A percentile compares a stretch with the other conserved stretches of the same genome.
These are phyloP conservation scores for Abelmoschus esculentus DNA, from an alignment of 345 rosid genomes.

Conservation along the genomic window DNA sequence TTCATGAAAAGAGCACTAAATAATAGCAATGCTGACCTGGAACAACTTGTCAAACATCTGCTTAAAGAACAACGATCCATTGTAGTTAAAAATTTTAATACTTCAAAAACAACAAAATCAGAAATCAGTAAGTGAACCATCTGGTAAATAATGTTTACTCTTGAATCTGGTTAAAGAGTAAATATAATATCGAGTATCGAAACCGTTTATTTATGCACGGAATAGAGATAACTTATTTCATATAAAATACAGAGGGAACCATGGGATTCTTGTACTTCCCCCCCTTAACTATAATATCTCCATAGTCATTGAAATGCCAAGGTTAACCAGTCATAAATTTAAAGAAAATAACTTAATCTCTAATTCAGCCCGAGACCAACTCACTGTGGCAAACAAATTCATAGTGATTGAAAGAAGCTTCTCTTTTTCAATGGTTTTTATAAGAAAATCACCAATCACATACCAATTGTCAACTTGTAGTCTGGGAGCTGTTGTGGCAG, in stretches of 20 bases:
- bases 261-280: not conserved
- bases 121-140: not conserved
- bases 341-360: not conserved
- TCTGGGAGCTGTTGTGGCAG: constrained; percentile 97
- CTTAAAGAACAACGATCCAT: constrained; percentile 67
- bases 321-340: not conserved
- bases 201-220: not conserved
- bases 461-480: constrained; percentile 93
- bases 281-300: not conserved
- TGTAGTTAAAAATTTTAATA: constrained; percentile 72
- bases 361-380: not conserved
- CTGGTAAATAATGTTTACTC: not conserved
- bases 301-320: not conserved
- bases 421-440: not conserved
- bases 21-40: constrained; percentile 46
- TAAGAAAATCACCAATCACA: constrained; percentile 17
- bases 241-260: not conserved
- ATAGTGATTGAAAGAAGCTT: too few relatives aligned
- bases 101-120: constrained; percentile 33
- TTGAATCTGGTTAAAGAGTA: not conserved
- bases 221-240: not conserved
- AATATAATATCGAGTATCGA: not conserved
- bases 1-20: not conserved
- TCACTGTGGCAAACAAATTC: not conserved
- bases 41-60: constrained; percentile 79